phyloP scores from a whole-genome alignment of 169 alveolate species.

The Plasmodium knowlesi region DNA sequence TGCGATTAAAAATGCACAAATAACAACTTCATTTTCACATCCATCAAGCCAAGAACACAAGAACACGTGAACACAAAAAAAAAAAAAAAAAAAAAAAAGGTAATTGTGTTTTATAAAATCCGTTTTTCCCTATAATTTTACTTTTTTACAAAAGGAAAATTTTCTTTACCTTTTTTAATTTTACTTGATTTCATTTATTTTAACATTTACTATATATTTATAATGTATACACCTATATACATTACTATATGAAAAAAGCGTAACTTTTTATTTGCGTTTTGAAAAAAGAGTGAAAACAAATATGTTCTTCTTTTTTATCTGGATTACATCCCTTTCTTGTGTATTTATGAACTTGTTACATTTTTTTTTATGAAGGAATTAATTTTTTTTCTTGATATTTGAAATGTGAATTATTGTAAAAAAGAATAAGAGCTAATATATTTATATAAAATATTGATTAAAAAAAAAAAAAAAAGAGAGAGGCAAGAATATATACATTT shows the following conservation, averaged over 20 bases:
- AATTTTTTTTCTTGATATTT: slow-evolving; percentile 9
- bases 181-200: not conserved
- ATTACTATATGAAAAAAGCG: not conserved
- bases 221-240: not conserved
- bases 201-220: not conserved
- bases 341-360: slow-evolving; percentile 24
- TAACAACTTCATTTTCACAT: not conserved
- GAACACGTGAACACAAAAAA: too few species aligned
- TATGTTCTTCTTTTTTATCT: not conserved
- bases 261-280: not conserved
- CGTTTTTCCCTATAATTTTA: slow-evolving; percentile 24
- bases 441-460: not conserved
- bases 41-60: not conserved
- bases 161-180: not conserved
- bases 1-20: not conserved
- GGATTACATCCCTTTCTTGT: slow-evolving; percentile 14
- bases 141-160: not conserved
- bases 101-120: not conserved
- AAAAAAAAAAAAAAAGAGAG: not conserved
- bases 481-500: not conserved
- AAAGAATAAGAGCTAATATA: slow-evolving; percentile 7
- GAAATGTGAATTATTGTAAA: slow-evolving; percentile 6
- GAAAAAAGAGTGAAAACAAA: slow-evolving; percentile 18
- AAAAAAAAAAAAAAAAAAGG: slow-evolving; percentile 13
- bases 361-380: slow-evolving; percentile 35